These are phyloP conservation scores for Penicillium verrucosum DNA, from an alignment of 2,329 filamentous ascomycete species.

Conservation along the genomic window DNA sequence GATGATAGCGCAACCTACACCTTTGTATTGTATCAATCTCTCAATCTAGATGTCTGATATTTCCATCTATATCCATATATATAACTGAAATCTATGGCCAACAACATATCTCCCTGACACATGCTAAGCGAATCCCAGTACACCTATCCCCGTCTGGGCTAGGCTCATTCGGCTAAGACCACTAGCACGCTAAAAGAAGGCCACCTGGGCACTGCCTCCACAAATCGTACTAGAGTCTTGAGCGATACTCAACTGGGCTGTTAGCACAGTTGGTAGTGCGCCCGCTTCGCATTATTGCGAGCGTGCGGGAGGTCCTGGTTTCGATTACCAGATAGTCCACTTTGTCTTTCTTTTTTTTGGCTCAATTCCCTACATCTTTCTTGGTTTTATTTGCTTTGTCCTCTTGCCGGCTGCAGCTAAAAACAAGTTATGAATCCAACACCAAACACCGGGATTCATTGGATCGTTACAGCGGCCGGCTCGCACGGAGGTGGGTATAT, in stretches of 20 bases:
- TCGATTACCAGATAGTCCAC: conserved; percentile 48
- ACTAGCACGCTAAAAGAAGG: neutral
- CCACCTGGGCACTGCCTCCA: neutral
- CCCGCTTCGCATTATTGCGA: conserved; percentile 36
- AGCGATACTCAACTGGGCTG: conserved; percentile 6
- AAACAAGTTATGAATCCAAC: neutral
- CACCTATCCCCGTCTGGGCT: neutral
- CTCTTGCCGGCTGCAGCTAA: neutral
- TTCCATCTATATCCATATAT: neutral
- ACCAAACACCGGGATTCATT: neutral
- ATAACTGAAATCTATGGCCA: neutral
- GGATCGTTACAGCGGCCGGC: neutral
- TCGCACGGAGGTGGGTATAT: neutral
- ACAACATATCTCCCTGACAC: neutral
- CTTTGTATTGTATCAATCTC: conserved; percentile 6
- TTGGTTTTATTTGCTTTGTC: neutral
- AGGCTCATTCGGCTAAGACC: conserved; percentile 8
- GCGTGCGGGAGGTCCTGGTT: conserved; percentile 43
- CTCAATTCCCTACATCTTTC: neutral
- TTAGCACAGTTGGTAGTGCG: conserved; percentile 11
- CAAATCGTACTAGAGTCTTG: neutral
- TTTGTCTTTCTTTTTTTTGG: conserved; percentile 6
- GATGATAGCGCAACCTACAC: conserved; percentile 6
- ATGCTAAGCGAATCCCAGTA: conserved; percentile 1
- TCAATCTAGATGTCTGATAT: neutral